Evolutionary conservation across 306 rosid genomes (phyloP).

Genomic region (cucumber (Cucumis sativus)): Cucumber_9930_V3 NC_026659.2:2996001-2996500

Average conservation of each 20-base stretch:
- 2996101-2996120: constrained; percentile 3
- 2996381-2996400: neutral
- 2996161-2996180: constrained; percentile 12
- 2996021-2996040: neutral
- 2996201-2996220: constrained; percentile 26
- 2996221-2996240: constrained; percentile 56
- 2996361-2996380: constrained; percentile 35
- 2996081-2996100: neutral
- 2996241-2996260: constrained; percentile 58
- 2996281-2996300: constrained; percentile 52
- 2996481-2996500: neutral
- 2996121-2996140: neutral
- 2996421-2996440: neutral
- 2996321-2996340: constrained; percentile 43
- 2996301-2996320: constrained; percentile 47
- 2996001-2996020: neutral
- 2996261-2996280: constrained; percentile 41
- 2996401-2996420: neutral
- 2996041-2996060: neutral
- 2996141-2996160: constrained; percentile 11
- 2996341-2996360: constrained; percentile 53
- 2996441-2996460: neutral
- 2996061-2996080: neutral
- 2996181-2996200: constrained; percentile 2
- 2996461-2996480: neutral